These are phyloP conservation scores for Garcia nutans DNA, from an alignment of 345 rosid genomes.

Conservation along the genomic window DNA sequence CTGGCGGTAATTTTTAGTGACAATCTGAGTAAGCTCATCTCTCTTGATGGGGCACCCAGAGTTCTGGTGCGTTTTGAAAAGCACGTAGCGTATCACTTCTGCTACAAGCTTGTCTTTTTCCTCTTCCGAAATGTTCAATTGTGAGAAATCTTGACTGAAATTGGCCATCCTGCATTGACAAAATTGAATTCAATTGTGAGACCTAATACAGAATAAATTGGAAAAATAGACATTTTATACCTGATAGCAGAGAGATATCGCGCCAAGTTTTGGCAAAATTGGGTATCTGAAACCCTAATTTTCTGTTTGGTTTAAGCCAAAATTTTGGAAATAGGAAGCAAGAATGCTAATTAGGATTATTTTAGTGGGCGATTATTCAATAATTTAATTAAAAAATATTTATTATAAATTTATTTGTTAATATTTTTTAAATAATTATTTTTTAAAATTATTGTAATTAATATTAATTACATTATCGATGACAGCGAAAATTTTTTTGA, in stretches of 20 bases:
- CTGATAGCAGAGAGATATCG: background rate
- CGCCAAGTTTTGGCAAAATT: too few species aligned
- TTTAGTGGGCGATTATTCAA: too few species aligned
- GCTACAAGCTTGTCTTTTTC: constrained; percentile 91
- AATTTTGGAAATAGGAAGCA: too few species aligned
- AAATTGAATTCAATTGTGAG: background rate
- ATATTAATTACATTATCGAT: too few species aligned
- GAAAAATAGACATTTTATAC: too few species aligned
- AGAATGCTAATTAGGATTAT: too few species aligned
- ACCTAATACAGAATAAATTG: background rate
- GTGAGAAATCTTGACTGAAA: constrained; percentile 45
- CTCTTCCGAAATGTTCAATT: constrained; percentile 70
- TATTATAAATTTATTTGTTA: too few species aligned
- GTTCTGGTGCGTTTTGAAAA: constrained; percentile 75
- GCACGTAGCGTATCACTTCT: constrained; percentile 73
- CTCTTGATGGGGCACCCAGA: constrained; percentile 84
- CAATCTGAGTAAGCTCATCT: constrained; percentile 83
- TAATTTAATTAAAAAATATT: too few species aligned
- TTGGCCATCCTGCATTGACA: constrained; percentile 45
- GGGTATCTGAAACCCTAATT: constrained; percentile 6
- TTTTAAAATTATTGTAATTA: too few species aligned
- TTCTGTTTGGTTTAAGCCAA: background rate
- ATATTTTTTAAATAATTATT: too few species aligned
- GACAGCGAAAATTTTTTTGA: too few species aligned
- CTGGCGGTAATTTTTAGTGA: constrained; percentile 68